Conservation (phyloP, 371 early-diverging fungal genomes). For the Blakeslea trispora region DNA sequence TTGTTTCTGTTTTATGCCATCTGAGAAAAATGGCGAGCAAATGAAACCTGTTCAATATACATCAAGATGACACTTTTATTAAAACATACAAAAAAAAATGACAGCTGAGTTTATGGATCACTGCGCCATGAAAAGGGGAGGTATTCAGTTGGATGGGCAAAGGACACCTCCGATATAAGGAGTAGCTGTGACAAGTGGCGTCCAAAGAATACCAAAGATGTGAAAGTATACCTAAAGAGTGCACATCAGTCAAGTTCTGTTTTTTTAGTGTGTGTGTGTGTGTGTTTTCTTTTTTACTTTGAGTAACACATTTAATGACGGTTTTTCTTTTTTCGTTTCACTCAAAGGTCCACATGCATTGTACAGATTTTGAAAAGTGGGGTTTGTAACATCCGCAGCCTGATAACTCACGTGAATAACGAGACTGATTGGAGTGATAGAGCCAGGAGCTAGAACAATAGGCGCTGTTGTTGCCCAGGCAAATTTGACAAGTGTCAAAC, state of each 20-base stretch:
- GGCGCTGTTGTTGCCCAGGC: slow-evolving; percentile 19
- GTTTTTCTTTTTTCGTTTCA: slow-evolving; percentile 9
- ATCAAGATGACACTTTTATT: neutral
- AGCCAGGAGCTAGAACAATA: slow-evolving; percentile 10
- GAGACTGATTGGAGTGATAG: slow-evolving; percentile 16
- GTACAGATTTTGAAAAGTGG: slow-evolving; percentile 32
- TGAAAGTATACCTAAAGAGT: slow-evolving; percentile 35
- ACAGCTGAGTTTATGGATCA: neutral
- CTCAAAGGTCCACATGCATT: slow-evolving; percentile 31
- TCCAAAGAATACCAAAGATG: slow-evolving; percentile 42
- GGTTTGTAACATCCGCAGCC: slow-evolving; percentile 20
- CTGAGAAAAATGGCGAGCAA: neutral
- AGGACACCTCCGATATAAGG: slow-evolving; percentile 33
- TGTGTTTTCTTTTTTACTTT: slow-evolving; percentile 8
- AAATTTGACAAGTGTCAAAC: slow-evolving; percentile 20
- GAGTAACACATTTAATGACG: slow-evolving; percentile 25
- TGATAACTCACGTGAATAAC: slow-evolving; percentile 25
- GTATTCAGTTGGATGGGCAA: too few relatives aligned
- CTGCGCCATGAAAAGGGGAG: too few relatives aligned
- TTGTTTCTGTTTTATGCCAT: neutral
- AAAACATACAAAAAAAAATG: neutral
- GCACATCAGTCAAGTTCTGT: neutral
- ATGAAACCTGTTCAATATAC: neutral
- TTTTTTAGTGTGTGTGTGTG: too few relatives aligned
- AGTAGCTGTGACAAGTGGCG: slow-evolving; percentile 25